A percentile compares a stretch with the other conserved stretches of the same genome.
phyloP scores from a whole-genome alignment of 768 basidiomycete genomes.

The Lactarius pseudohatsudake region DNA sequence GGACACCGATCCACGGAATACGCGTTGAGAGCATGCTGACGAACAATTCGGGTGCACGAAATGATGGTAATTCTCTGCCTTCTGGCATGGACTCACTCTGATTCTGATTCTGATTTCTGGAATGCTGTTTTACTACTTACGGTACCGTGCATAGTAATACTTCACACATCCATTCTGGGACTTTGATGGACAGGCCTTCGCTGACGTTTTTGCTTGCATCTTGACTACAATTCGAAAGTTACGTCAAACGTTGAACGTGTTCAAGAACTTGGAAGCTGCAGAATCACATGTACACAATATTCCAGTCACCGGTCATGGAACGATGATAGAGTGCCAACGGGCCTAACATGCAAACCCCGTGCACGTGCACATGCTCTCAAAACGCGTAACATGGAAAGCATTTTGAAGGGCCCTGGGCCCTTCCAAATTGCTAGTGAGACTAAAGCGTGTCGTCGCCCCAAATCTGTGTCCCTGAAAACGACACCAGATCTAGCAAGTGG shows the following conservation, averaged over 20 bases:
- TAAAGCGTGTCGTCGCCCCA: not conserved
- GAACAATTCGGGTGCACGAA: not conserved
- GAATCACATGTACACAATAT: not conserved
- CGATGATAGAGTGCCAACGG: too few species aligned
- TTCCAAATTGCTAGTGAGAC: not conserved
- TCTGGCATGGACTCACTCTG: not conserved
- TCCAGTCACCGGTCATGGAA: not conserved
- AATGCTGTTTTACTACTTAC: not conserved
- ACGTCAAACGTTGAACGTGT: too few species aligned
- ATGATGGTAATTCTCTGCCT: not conserved
- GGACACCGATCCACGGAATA: slow-evolving; percentile 3
- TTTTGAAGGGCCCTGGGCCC: too few species aligned
- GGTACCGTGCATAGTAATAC: not conserved
- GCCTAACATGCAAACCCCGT: too few species aligned
- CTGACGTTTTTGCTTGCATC: too few species aligned
- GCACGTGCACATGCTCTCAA: too few species aligned
- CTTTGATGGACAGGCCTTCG: too few species aligned
- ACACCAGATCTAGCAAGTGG: not conserved
- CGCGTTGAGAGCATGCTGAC: not conserved
- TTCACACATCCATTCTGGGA: not conserved
- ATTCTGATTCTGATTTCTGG: not conserved
- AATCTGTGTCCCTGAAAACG: too few species aligned
- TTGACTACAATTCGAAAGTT: too few species aligned
- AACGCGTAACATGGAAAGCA: too few species aligned
- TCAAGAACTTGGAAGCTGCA: too few species aligned